phyloP scores from a whole-genome alignment of 495 filamentous ascomycete genomes.

The Neurospora sp. region DNA sequence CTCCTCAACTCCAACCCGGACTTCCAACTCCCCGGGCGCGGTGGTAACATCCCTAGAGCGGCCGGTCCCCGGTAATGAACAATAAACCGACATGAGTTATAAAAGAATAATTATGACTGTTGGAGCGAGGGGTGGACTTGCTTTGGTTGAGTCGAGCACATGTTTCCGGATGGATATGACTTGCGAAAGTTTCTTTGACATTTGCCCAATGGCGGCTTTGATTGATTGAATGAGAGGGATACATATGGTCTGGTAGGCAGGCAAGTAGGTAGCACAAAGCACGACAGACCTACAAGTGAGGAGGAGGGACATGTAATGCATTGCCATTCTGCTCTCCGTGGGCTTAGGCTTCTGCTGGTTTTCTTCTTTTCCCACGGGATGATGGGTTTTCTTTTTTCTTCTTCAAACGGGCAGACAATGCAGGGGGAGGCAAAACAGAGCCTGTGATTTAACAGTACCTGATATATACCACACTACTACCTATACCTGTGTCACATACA shows the following conservation, averaged over 20 bases:
- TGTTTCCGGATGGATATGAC: neutral
- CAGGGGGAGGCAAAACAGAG: neutral
- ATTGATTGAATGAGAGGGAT: neutral
- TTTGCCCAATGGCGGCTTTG: neutral
- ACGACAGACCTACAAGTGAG: neutral
- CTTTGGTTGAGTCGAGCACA: neutral
- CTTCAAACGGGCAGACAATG: neutral
- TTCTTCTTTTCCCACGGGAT: neutral
- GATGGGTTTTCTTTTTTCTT: neutral
- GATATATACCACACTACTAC: neutral
- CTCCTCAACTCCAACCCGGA: conserved; percentile 64
- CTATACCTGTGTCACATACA: neutral
- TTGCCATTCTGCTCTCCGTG: neutral
- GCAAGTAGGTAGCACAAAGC: neutral
- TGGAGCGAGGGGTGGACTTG: neutral
- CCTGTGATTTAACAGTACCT: neutral
- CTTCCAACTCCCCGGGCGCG: conserved; percentile 47
- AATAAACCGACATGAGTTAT: neutral
- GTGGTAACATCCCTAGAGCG: conserved; percentile 12
- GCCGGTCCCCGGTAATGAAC: conserved; percentile 4
- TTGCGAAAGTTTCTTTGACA: neutral
- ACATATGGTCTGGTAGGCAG: neutral
- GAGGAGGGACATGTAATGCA: neutral
- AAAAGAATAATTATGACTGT: neutral
- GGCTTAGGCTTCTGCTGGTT: neutral